Conservation (phyloP, 345 rosid genomes). For the Garcia nutans region DNA sequence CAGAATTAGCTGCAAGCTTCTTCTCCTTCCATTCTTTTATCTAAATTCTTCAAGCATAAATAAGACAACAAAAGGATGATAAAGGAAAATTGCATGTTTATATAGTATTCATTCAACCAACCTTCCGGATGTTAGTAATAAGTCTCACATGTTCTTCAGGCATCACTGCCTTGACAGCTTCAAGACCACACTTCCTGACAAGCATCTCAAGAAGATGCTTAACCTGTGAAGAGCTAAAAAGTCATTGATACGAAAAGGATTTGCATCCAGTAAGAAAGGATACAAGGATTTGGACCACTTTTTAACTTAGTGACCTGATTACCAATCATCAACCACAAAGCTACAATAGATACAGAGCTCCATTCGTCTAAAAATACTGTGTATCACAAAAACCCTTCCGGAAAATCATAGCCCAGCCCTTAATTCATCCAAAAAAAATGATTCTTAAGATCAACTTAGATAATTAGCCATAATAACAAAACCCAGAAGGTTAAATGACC, state of each 20-base stretch:
- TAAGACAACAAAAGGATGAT: slow-evolving; percentile 11
- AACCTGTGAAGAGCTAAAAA: slow-evolving; percentile 43
- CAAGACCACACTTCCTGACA: slow-evolving; percentile 81
- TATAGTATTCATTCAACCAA: slow-evolving; percentile 20
- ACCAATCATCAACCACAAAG: slow-evolving; percentile 3
- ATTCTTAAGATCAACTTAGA: not conserved
- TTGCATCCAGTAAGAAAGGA: not conserved
- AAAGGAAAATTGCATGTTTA: slow-evolving; percentile 3
- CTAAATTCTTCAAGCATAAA: slow-evolving; percentile 41
- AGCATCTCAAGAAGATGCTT: slow-evolving; percentile 96
- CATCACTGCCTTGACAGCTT: slow-evolving; percentile 95
- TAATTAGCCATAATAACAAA: not conserved
- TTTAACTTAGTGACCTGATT: not conserved
- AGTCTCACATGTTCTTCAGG: slow-evolving; percentile 96
- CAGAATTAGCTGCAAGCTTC: slow-evolving; percentile 53
- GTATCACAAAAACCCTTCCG: not conserved
- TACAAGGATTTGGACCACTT: not conserved
- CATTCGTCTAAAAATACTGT: not conserved
- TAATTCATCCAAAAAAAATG: not conserved
- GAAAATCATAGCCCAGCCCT: not conserved
- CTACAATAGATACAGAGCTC: not conserved
- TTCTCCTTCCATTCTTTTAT: slow-evolving; percentile 75
- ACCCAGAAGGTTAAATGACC: not conserved
- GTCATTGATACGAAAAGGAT: not conserved
- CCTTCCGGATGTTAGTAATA: slow-evolving; percentile 93